phyloP scores from a whole-genome alignment of 306 rosid species.

The Dryas drummondii region DNA sequence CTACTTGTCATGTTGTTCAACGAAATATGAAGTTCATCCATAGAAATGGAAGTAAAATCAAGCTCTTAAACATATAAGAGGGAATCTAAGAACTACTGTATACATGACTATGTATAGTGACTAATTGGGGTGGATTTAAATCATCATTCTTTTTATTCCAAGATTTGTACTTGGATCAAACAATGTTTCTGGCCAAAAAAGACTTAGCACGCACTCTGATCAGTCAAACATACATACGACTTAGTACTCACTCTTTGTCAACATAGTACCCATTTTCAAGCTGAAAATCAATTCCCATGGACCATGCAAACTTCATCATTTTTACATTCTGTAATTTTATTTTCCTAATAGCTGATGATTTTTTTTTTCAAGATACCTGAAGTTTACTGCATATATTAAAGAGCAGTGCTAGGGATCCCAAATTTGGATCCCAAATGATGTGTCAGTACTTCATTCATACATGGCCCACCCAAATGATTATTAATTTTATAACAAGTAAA shows the following conservation, averaged over 20 bases:
- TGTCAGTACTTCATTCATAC: too few relatives aligned
- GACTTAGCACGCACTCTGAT: too few relatives aligned
- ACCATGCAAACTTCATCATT: background rate
- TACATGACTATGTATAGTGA: background rate
- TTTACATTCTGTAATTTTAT: background rate
- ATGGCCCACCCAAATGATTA: too few relatives aligned
- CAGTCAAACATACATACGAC: background rate
- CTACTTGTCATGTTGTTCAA: background rate
- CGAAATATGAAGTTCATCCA: background rate
- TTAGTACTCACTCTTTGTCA: background rate
- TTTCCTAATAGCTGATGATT: background rate
- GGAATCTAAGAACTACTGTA: background rate
- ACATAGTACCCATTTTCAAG: background rate
- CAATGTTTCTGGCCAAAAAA: background rate
- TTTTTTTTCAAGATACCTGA: background rate
- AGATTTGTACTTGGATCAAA: background rate
- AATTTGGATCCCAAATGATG: too few relatives aligned
- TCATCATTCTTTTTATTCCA: background rate
- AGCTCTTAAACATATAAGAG: background rate
- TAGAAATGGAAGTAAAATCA: background rate
- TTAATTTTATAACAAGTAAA: too few relatives aligned
- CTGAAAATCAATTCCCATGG: background rate
- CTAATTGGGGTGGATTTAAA: background rate
- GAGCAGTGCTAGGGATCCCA: too few relatives aligned
- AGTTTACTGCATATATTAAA: background rate